phyloP scores from a whole-genome alignment of 2,329 filamentous ascomycete genomes.

The Pseudogymnoascus sp. region DNA sequence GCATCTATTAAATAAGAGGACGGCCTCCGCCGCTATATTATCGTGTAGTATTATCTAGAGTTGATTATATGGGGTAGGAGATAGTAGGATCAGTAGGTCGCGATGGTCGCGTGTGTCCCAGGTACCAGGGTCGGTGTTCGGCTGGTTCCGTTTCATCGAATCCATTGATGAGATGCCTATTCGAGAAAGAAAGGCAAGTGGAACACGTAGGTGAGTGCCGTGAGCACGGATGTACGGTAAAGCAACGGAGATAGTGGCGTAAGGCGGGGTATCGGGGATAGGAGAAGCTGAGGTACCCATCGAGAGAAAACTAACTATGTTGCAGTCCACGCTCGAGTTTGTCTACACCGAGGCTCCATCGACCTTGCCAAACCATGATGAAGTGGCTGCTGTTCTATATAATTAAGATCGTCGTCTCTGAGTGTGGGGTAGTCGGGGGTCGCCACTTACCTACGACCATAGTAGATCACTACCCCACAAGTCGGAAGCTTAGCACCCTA shows the following conservation, averaged over 20 bases:
- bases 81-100: neutral
- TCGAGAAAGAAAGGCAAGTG: neutral
- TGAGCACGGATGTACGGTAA: neutral
- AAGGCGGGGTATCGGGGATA: neutral
- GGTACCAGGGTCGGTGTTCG: neutral
- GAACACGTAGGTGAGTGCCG: neutral
- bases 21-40: neutral
- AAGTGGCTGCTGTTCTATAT: neutral
- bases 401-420: neutral
- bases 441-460: neutral
- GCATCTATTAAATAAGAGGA: neutral
- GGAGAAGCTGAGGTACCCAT: neutral
- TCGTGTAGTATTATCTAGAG: neutral
- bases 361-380: neutral
- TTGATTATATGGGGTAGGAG: neutral
- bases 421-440: neutral
- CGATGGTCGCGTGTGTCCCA: neutral
- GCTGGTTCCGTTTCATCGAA: neutral
- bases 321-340: neutral
- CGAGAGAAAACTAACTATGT: neutral
- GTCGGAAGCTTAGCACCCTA: neutral
- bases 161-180: neutral
- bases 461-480: neutral
- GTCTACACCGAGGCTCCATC: neutral
- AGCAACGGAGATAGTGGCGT: neutral